phyloP scores from a whole-genome alignment of 2,329 filamentous ascomycete species.

The Aspergillus fischeri region DNA sequence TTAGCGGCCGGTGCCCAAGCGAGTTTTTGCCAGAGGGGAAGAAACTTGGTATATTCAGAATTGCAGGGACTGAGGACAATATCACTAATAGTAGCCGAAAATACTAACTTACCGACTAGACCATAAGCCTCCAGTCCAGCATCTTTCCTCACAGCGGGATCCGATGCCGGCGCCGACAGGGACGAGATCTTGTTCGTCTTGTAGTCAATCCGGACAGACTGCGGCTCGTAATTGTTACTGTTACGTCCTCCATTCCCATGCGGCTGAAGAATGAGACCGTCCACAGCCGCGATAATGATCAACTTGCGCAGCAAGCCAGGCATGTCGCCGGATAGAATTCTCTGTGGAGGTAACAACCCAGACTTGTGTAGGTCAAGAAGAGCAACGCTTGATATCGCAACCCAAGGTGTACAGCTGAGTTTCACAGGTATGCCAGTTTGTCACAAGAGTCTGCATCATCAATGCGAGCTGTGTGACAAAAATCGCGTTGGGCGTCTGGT shows the following conservation, averaged over 20 bases:
- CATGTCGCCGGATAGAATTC: slow-evolving; percentile 48
- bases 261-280: slow-evolving; percentile 78
- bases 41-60: background rate
- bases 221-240: slow-evolving; percentile 50
- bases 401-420: background rate
- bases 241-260: slow-evolving; percentile 47
- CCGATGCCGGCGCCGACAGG: slow-evolving; percentile 32
- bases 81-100: background rate
- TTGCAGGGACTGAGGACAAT: background rate
- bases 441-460: background rate
- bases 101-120: slow-evolving; percentile 50
- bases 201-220: slow-evolving; percentile 68
- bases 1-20: background rate
- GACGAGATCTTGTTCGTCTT: slow-evolving; percentile 52
- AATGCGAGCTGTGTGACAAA: background rate
- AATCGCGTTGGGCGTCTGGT: background rate
- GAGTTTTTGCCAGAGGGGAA: background rate
- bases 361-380: background rate
- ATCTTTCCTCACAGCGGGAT: slow-evolving; percentile 25
- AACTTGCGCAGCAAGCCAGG: slow-evolving; percentile 75
- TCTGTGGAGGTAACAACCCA: slow-evolving; percentile 1
- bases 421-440: background rate
- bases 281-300: slow-evolving; percentile 72
- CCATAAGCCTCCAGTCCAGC: slow-evolving; percentile 47
- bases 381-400: background rate